These are phyloP conservation scores for Kwoniella europaea DNA, from an alignment of 768 basidiomycete species.

Conservation along the genomic window DNA sequence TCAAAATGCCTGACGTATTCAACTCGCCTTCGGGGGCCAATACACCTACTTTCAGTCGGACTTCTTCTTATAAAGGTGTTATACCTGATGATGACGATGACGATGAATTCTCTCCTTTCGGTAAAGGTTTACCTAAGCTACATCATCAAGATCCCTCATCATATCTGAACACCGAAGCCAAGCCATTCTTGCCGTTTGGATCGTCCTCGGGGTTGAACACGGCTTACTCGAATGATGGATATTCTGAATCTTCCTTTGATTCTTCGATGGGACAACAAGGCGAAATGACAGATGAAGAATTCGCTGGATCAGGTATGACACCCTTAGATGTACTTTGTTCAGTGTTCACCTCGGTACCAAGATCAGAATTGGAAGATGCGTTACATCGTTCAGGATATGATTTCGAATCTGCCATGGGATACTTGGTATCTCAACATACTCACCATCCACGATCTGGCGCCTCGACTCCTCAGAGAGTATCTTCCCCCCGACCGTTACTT, in stretches of 20 bases:
- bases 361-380: slow-evolving; percentile 91
- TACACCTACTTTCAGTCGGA: slow-evolving; percentile 21
- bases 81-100: slow-evolving; percentile 61
- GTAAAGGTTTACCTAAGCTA: slow-evolving; percentile 64
- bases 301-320: slow-evolving; percentile 73
- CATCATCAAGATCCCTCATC: slow-evolving; percentile 67
- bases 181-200: slow-evolving; percentile 63
- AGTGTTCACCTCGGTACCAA: slow-evolving; percentile 87
- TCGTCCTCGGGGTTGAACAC: not conserved
- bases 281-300: slow-evolving; percentile 20
- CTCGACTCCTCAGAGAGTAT: slow-evolving; percentile 56
- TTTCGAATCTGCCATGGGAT: slow-evolving; percentile 93
- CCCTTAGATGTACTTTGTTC: slow-evolving; percentile 94
- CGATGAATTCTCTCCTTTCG: slow-evolving; percentile 60
- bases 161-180: slow-evolving; percentile 63
- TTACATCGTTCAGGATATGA: slow-evolving; percentile 86
- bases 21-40: slow-evolving; percentile 64
- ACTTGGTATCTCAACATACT: slow-evolving; percentile 71
- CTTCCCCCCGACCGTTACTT: slow-evolving; percentile 49
- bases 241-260: slow-evolving; percentile 9
- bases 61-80: slow-evolving; percentile 61
- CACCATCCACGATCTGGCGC: slow-evolving; percentile 61
- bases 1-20: slow-evolving; percentile 53
- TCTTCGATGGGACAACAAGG: slow-evolving; percentile 27
- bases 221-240: slow-evolving; percentile 30